Evolutionary conservation across 2,329 filamentous ascomycete species (phyloP), one percentile per base, ranked within the genome.

Genomic region (Hyphodiscus sp.): DNA sequence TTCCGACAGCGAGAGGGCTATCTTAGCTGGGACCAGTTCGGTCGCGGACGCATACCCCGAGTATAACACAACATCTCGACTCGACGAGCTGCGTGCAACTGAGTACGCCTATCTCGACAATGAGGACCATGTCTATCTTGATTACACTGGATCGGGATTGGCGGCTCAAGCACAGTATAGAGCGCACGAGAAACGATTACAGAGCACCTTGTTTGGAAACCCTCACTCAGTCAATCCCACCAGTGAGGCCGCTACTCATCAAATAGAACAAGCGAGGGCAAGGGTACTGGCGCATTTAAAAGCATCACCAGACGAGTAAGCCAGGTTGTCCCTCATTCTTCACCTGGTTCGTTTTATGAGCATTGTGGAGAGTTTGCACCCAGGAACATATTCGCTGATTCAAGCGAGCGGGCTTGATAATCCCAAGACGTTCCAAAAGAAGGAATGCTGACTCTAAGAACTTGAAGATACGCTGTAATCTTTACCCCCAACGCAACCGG

Each of bases 401-500:
- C 3, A 4, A 26, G 8, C n/a, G n/a, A n/a, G n/a, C n/a, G n/a
- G n/a, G n/a, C 23, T 26, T 26, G 23, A 8, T 26, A 26, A 26
- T 4, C 8, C 8, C 23, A 26, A 8, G 23, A 8, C 8, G 8
- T 8, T 26, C 8, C 23, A 8, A 26, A 26, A 26, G 23, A 26
- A 26, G 3, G 4, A 26, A 26, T 26, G 23, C 23, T 26, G 23
- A 26, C 23, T 26, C 3, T 26, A 8, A 26, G n/a, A 26, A 4
- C 8, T 26, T 26, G 23, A 26, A 26, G 23, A 45, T 74, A 74
- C 51, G 62, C 66, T 8, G 71, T 71, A 44, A 60, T 74, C 33
- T 74, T 74, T 59, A 73, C 71, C 0, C 51, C 67, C 7, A 74
- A 74, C 49, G 71, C 72, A 10, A 70, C 70, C 0, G 71, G 66